Conservation (phyloP, 2,329 filamentous ascomycete genomes). For the Emmonsia crescens region DNA sequence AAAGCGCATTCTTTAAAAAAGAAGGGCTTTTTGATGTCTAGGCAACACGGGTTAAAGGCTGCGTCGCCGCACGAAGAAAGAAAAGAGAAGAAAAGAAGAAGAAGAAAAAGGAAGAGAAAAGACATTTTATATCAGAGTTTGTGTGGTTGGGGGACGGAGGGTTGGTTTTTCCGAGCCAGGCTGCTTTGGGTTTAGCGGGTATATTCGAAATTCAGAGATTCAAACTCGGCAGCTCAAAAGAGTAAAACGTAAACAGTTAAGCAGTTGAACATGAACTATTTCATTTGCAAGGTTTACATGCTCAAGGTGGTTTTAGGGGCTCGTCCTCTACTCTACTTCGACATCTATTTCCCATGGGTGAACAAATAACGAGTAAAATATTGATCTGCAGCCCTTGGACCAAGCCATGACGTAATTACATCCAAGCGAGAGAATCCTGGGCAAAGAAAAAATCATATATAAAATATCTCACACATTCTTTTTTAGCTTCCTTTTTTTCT, state of each 20-base stretch:
- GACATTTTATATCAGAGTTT: background rate
- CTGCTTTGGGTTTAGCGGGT: constrained; percentile 9
- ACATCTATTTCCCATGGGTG: background rate
- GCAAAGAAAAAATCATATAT: background rate
- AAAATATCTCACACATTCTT: background rate
- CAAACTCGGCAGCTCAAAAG: too few relatives aligned
- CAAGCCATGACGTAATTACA: background rate
- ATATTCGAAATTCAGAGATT: too few relatives aligned
- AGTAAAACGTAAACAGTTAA: too few relatives aligned
- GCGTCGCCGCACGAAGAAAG: constrained; percentile 72
- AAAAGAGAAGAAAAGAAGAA: constrained; percentile 39
- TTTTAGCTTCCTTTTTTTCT: constrained; percentile 10
- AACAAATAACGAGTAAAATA: too few relatives aligned
- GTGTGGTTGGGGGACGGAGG: background rate
- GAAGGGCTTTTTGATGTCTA: constrained; percentile 38
- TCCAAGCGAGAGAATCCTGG: background rate
- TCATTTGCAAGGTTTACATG: too few relatives aligned
- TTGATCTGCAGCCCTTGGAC: background rate
- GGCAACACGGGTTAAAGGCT: constrained; percentile 69
- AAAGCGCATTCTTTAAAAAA: background rate
- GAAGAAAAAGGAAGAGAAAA: constrained; percentile 7
- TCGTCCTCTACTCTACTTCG: background rate
- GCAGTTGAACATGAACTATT: too few relatives aligned
- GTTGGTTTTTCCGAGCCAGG: background rate
- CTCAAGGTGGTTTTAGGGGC: too few relatives aligned